These are phyloP conservation scores for Conringia planisiliqua DNA, from an alignment of 345 rosid species.

Conservation along the genomic window DNA sequence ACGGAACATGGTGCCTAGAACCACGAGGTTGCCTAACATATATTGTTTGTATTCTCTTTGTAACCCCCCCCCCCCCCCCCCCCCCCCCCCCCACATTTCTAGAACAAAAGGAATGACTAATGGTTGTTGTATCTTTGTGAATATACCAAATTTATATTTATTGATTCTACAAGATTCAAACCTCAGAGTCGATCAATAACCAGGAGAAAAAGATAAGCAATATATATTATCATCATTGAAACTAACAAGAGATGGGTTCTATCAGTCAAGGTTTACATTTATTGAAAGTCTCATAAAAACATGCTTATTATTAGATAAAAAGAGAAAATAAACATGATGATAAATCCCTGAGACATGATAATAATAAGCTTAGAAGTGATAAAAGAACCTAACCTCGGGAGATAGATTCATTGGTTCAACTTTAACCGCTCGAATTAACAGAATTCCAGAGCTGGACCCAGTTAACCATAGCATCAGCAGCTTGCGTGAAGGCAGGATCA, in stretches of 20 bases:
- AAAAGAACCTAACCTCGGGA: slow-evolving; percentile 27
- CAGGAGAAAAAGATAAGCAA: background rate
- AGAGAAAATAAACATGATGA: slow-evolving; percentile 16
- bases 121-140: slow-evolving; percentile 31
- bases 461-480: slow-evolving; percentile 68
- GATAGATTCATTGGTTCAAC: background rate
- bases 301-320: slow-evolving; percentile 22
- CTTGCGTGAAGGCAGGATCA: slow-evolving; percentile 61
- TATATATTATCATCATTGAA: background rate
- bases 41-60: slow-evolving; percentile 16
- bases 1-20: slow-evolving; percentile 6
- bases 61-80: too few species aligned
- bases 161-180: slow-evolving; percentile 2
- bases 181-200: background rate
- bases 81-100: background rate
- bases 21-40: slow-evolving; percentile 1
- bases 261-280: slow-evolving; percentile 25
- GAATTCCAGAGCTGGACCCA: slow-evolving; percentile 78
- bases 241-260: background rate
- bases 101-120: slow-evolving; percentile 10
- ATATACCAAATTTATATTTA: slow-evolving; percentile 4
- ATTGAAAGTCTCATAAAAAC: slow-evolving; percentile 22
- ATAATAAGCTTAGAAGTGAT: slow-evolving; percentile 11
- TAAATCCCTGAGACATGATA: slow-evolving; percentile 8
- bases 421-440: slow-evolving; percentile 40